phyloP scores from a whole-genome alignment of 495 filamentous ascomycete genomes.

The Staphylotrichum longicolle region DNA sequence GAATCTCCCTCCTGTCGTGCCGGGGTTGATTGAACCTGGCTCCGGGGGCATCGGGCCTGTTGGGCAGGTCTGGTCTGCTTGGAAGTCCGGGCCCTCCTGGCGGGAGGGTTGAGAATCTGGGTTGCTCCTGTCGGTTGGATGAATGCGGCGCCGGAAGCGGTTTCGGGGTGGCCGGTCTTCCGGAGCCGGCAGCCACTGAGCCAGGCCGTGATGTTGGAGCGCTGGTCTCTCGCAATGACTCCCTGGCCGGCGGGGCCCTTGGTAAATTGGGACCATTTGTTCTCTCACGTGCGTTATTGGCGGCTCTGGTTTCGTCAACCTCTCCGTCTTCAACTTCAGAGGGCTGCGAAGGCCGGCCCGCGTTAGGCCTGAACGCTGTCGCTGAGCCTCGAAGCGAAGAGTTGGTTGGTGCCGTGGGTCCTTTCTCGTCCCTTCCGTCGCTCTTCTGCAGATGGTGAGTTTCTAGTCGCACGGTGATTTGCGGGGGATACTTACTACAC shows the following conservation, averaged over 20 bases:
- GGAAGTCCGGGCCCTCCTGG: constrained; percentile 37
- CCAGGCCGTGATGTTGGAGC: constrained; percentile 13
- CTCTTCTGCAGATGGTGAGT: constrained; percentile 38
- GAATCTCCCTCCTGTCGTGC: constrained; percentile 35
- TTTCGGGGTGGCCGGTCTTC: constrained; percentile 25
- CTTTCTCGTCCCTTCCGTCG: constrained; percentile 40
- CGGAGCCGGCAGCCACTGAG: constrained; percentile 12
- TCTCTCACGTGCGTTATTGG: constrained; percentile 20
- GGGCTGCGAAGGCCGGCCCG: constrained; percentile 36
- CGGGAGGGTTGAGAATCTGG: constrained; percentile 38
- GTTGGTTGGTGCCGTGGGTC: constrained; percentile 25
- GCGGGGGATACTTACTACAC: constrained; percentile 45
- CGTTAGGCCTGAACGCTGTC: constrained; percentile 45
- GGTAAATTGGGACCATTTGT: constrained; percentile 14
- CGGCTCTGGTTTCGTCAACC: constrained; percentile 62
- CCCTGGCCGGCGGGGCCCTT: constrained; percentile 18
- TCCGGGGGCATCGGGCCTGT: constrained; percentile 45
- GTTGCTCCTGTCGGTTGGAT: constrained; percentile 30
- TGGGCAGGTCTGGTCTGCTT: constrained; percentile 42
- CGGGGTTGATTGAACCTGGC: constrained; percentile 40
- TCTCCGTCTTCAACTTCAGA: constrained; percentile 76
- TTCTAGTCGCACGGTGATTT: constrained; percentile 21
- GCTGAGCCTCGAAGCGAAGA: constrained; percentile 44
- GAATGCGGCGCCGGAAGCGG: constrained; percentile 19
- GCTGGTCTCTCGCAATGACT: constrained; percentile 21